A percentile compares a stretch with the other conserved stretches of the same genome.
Evolutionary conservation across 306 rosid species (phyloP).

Genomic region (Medicago ruthenica): DNA sequence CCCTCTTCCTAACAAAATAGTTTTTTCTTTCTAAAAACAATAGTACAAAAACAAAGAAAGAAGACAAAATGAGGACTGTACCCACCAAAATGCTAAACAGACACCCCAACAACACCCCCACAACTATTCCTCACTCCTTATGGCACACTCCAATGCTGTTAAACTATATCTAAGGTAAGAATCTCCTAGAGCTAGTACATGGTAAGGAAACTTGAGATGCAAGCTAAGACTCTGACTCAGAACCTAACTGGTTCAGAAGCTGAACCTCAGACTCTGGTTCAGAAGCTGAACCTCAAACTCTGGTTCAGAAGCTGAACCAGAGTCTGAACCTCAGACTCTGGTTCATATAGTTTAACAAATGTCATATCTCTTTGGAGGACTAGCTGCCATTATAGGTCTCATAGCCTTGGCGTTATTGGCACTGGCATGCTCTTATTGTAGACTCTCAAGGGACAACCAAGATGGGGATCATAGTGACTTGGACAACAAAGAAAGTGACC

Average conservation of each 20-base stretch:
- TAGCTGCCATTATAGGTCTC: conserved; percentile 65
- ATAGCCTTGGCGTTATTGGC: conserved; percentile 64
- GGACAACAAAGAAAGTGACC: conserved; percentile 48
- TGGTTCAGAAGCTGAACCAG: too few relatives aligned
- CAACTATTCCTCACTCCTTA: conserved; percentile 28
- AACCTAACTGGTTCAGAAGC: too few relatives aligned
- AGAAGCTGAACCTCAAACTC: too few relatives aligned
- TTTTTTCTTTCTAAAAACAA: background rate
- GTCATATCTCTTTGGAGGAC: conserved; percentile 83
- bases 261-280: too few relatives aligned
- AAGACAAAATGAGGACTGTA: conserved; percentile 53
- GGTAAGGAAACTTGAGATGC: too few relatives aligned
- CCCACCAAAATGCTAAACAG: conserved; percentile 12
- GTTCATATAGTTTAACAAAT: too few relatives aligned
- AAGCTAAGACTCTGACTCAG: too few relatives aligned
- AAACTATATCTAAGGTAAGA: too few relatives aligned
- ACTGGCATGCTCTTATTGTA: conserved; percentile 75
- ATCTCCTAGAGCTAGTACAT: too few relatives aligned
- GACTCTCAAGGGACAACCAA: conserved; percentile 25
- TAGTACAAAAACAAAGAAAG: background rate
- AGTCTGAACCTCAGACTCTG: too few relatives aligned
- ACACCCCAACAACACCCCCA: background rate
- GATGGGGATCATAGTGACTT: conserved; percentile 39
- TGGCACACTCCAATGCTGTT: conserved; percentile 94
- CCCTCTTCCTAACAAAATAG: background rate